A percentile compares a stretch with the other conserved stretches of the same genome.
Evolutionary conservation across 1,284 basidiomycete genomes (phyloP).

Genomic region (Tilletia setariae): DNA sequence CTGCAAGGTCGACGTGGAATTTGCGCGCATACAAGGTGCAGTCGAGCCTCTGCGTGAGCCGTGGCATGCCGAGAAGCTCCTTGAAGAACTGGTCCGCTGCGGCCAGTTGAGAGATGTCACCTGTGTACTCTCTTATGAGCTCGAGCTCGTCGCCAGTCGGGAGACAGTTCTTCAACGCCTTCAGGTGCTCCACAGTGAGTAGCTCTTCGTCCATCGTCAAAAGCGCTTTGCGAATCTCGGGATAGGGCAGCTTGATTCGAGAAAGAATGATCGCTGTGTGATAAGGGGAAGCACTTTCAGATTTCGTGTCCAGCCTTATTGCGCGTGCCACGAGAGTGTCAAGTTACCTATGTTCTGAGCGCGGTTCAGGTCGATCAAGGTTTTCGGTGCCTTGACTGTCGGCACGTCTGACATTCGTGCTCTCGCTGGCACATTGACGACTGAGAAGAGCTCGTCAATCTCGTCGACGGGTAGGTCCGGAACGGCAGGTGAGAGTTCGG

Average conservation of each 20-base stretch:
- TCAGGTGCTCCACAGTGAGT: conserved; percentile 38
- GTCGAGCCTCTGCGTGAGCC: conserved; percentile 69
- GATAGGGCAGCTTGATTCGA: conserved; percentile 41
- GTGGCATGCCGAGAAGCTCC: conserved; percentile 75
- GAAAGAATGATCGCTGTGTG: conserved; percentile 35
- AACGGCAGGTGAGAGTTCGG: conserved; percentile 58
- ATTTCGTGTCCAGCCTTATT: neutral
- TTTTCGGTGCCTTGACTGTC: conserved; percentile 29
- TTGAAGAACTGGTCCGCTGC: conserved; percentile 81
- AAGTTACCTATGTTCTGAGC: conserved; percentile 33
- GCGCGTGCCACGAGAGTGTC: neutral
- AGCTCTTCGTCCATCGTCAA: conserved; percentile 35
- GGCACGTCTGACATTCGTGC: conserved; percentile 24
- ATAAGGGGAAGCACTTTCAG: neutral
- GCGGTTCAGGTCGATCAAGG: conserved; percentile 36
- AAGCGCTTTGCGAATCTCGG: conserved; percentile 35
- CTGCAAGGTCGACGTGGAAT: conserved; percentile 76
- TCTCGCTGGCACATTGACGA: conserved; percentile 58
- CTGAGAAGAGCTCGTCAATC: conserved; percentile 69
- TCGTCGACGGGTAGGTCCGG: conserved; percentile 63
- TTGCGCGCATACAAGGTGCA: conserved; percentile 78
- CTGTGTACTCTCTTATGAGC: conserved; percentile 41
- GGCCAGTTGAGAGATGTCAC: conserved; percentile 31
- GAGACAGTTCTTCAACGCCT: conserved; percentile 36
- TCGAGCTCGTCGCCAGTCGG: conserved; percentile 43